phyloP scores from a whole-genome alignment of 345 rosid genomes.

The Gossypium rotundifolium region DNA sequence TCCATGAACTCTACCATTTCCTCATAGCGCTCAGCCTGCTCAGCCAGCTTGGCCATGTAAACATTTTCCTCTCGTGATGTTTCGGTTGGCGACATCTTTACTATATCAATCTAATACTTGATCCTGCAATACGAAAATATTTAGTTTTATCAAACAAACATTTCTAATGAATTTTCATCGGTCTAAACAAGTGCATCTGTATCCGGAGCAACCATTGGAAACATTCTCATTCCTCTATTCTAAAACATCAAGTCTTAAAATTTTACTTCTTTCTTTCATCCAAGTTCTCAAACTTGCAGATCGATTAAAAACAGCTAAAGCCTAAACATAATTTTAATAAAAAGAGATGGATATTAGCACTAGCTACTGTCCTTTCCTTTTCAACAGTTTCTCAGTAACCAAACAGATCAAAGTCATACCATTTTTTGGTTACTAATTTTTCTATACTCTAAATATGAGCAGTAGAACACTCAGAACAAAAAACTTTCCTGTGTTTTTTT shows the following conservation, averaged over 20 bases:
- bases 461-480: not conserved
- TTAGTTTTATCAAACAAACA: not conserved
- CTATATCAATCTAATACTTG: conserved; percentile 16
- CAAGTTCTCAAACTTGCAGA: not conserved
- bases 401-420: not conserved
- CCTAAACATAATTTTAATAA: not conserved
- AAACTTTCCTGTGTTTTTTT: not conserved
- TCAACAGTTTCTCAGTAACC: not conserved
- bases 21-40: conserved; percentile 98
- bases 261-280: not conserved
- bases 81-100: conserved; percentile 59
- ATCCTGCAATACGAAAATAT: conserved; percentile 13
- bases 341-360: not conserved
- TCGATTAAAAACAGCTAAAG: not conserved
- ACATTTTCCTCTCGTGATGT: conserved; percentile 81
- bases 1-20: conserved; percentile 99
- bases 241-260: not conserved
- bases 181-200: not conserved
- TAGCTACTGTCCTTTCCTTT: not conserved
- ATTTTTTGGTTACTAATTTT: not conserved
- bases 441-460: not conserved
- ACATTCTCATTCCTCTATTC: not conserved
- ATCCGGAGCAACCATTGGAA: not conserved
- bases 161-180: not conserved
- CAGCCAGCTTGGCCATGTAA: conserved; percentile 93